Base-by-base conservation (phyloP, 2,329 filamentous ascomycete genomes). In the Trichoderma semiorbis region DNA sequence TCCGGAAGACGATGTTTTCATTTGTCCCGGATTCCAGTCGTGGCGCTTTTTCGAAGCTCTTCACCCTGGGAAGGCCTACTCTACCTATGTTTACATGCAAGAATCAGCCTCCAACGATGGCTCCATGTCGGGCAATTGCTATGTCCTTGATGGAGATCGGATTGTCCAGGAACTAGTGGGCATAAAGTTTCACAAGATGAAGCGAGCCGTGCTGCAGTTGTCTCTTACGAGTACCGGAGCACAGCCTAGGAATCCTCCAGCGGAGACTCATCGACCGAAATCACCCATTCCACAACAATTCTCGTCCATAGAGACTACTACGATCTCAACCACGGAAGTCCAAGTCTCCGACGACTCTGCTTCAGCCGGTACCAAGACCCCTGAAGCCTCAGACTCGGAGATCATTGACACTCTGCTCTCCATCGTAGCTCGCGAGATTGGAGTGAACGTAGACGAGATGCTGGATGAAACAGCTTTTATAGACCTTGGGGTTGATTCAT, bases 401-500 rank as follows among this genome's bases (percentile, higher is more conserved):
- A 21, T 47, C 18, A 47, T 47, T 47, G 43, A 21, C 43, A 21
- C 43, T n/a, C 43, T 47, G 8, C 43, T 47, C 43, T 2, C 43
- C 43, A 47, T 47, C 43, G 43, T 47, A 47, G 43, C 43, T 47
- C 43, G 43, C n/a, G 43, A 47, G 43, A 47, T 47, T 21, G 43
- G 43, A 47, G 43, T 47, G 3, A 47, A 47, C 26, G 16, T 58
- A 5, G 50, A 63, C 2, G 70, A 72, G 18, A 68, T 72, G 70
- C 2, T 34, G 18, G 39, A 61, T 63, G 63, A 68, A 18, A 69
- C 70, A 18, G n/a, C n/a, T 26, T 72, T 32, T 34, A 43, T 39
- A 50, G 70, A 72, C 30, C 53, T 72, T 18, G 70, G 70, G 50
- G 61, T 72, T 26, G 63, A 72, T 65, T 72, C 70, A 12, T 26